Percentiles rank a stretch among this genome's conserved stretches.
These are phyloP conservation scores for Acacia acuminata DNA, from an alignment of 306 rosid species.

Conservation along the genomic window DNA sequence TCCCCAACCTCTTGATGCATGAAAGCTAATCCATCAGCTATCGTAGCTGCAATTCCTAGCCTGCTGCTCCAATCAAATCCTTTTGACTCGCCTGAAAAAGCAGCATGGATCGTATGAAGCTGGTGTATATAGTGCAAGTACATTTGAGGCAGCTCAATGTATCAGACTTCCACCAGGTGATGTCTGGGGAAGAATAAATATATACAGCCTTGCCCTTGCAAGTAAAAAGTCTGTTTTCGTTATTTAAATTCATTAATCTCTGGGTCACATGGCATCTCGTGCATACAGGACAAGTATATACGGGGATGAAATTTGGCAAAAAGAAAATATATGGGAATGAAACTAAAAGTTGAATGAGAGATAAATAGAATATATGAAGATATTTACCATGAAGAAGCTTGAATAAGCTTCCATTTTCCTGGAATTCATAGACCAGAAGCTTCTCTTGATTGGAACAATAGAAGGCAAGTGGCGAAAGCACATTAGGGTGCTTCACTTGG, in stretches of 20 bases:
- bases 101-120: neutral
- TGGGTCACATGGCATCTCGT: too few relatives aligned
- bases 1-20: constrained; percentile 63
- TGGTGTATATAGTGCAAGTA: neutral
- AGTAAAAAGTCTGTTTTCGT: too few relatives aligned
- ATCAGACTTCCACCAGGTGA: too few relatives aligned
- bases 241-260: too few relatives aligned
- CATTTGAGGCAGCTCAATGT: too few relatives aligned
- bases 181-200: too few relatives aligned
- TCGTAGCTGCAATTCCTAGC: constrained; percentile 52
- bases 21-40: constrained; percentile 70
- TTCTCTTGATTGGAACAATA: constrained; percentile 72
- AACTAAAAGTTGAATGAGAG: neutral
- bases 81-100: constrained; percentile 51
- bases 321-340: neutral
- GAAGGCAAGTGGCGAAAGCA: constrained; percentile 72
- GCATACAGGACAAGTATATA: too few relatives aligned
- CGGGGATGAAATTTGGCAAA: too few relatives aligned
- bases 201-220: too few relatives aligned
- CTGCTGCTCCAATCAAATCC: constrained; percentile 71
- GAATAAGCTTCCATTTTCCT: constrained; percentile 76
- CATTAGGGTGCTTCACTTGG: constrained; percentile 57
- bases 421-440: constrained; percentile 85
- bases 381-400: constrained; percentile 68
- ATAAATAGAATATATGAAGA: neutral